Conservation (phyloP, 129 eudicot genomes). For the Gnaphalium uliginosum region DNA sequence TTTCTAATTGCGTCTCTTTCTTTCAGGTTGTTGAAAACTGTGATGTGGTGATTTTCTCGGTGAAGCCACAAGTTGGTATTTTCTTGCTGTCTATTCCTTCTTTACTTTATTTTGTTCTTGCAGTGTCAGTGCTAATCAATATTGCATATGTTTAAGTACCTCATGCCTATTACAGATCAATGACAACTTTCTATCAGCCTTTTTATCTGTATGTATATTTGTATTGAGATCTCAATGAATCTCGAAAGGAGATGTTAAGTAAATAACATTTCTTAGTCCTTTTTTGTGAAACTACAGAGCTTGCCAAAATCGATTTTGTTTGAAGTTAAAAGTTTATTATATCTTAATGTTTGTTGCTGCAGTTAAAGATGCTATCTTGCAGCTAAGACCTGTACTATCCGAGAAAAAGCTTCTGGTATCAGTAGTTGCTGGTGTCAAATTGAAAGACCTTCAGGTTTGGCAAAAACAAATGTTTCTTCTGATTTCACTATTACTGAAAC, state of each 20-base stretch:
- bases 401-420: constrained; percentile 90
- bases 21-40: constrained; percentile 80
- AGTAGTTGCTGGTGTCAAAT: constrained; percentile 88
- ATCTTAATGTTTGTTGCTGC: constrained; percentile 34
- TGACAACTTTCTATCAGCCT: not conserved
- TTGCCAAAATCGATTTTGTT: not conserved
- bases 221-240: not conserved
- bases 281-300: not conserved
- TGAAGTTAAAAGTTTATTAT: not conserved
- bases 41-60: constrained; percentile 79
- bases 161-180: not conserved
- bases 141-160: constrained; percentile 7
- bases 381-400: constrained; percentile 72
- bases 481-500: not conserved
- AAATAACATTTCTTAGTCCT: not conserved
- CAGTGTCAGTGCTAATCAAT: not conserved
- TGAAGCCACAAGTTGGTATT: constrained; percentile 89
- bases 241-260: not conserved
- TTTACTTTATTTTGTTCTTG: constrained; percentile 7
- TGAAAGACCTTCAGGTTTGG: constrained; percentile 89
- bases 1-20: constrained; percentile 1
- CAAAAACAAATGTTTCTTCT: not conserved
- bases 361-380: constrained; percentile 74
- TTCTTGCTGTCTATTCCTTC: constrained; percentile 6
- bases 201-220: not conserved